A percentile compares a stretch with the other conserved stretches of the same genome.
Evolutionary conservation across 495 filamentous ascomycete species (phyloP).

Genomic region (Pseudoneurospora amorphoporcata): DNA sequence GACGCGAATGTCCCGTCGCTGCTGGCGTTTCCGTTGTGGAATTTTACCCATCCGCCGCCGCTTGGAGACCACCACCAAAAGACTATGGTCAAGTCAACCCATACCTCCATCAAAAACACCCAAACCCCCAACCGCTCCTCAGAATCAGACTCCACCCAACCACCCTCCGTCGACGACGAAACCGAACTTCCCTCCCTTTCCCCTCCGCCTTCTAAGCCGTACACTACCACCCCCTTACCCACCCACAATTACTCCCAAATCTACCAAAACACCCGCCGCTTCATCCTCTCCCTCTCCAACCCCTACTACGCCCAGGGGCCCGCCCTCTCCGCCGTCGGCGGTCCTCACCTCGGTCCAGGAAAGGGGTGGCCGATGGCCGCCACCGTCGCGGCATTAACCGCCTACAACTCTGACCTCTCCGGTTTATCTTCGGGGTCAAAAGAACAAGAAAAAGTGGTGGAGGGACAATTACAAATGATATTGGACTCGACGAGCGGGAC

Average conservation of each 20-base stretch:
- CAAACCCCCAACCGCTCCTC: background rate
- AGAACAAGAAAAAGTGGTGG: slow-evolving; percentile 14
- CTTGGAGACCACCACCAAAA: background rate
- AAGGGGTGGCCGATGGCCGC: slow-evolving; percentile 51
- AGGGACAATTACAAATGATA: slow-evolving; percentile 26
- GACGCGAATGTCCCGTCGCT: slow-evolving; percentile 55
- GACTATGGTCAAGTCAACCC: slow-evolving; percentile 4
- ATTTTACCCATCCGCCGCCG: slow-evolving; percentile 11
- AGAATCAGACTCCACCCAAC: background rate
- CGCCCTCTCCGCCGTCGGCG: slow-evolving; percentile 45
- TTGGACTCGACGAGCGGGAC: slow-evolving; percentile 44
- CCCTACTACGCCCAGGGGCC: slow-evolving; percentile 50
- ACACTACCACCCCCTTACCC: background rate
- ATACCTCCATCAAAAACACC: background rate
- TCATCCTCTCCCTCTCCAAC: slow-evolving; percentile 44
- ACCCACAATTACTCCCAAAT: slow-evolving; percentile 20
- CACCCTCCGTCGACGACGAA: background rate
- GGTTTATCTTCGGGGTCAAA: slow-evolving; percentile 31
- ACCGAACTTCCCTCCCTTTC: background rate
- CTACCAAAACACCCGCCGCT: slow-evolving; percentile 48
- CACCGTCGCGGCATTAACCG: slow-evolving; percentile 38
- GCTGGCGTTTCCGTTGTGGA: slow-evolving; percentile 32
- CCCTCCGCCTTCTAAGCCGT: background rate
- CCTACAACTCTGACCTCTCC: slow-evolving; percentile 30
- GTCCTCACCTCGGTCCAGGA: slow-evolving; percentile 47